phyloP scores from a whole-genome alignment of 2,329 filamentous ascomycete genomes.

The Neophaeococcomyces aloes region DNA sequence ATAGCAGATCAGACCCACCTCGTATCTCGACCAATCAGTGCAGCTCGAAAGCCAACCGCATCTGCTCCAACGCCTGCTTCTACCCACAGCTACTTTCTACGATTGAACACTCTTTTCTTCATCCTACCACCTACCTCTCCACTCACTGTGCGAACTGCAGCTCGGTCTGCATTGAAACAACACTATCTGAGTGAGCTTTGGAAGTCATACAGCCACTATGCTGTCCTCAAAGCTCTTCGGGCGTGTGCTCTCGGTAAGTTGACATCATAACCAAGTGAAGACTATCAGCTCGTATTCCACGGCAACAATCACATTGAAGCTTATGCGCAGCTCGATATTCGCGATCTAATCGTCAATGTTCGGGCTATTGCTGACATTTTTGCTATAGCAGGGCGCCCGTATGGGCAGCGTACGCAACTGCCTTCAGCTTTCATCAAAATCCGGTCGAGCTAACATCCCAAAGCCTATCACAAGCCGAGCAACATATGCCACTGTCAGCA shows the following conservation, averaged over 20 bases:
- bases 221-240: slow-evolving; percentile 32
- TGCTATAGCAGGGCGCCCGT: slow-evolving; percentile 8
- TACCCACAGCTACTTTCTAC: slow-evolving; percentile 2
- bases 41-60: not conserved
- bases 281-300: not conserved
- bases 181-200: slow-evolving; percentile 29
- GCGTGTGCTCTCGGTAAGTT: slow-evolving; percentile 27
- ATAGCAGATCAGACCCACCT: not conserved
- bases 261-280: slow-evolving; percentile 29
- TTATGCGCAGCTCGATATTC: not conserved
- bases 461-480: slow-evolving; percentile 18
- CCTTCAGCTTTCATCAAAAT: not conserved
- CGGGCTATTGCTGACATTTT: slow-evolving; percentile 8
- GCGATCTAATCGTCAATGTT: not conserved
- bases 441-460: slow-evolving; percentile 11
- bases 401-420: slow-evolving; percentile 8
- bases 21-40: not conserved
- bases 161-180: slow-evolving; percentile 25
- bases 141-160: slow-evolving; percentile 11
- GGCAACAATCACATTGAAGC: not conserved
- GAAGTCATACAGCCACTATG: slow-evolving; percentile 31
- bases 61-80: slow-evolving; percentile 5
- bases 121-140: slow-evolving; percentile 1
- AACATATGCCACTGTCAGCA: slow-evolving; percentile 37
- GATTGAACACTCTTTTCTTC: not conserved